phyloP scores from a whole-genome alignment of 495 filamentous ascomycete species.

The Penicillium mononematosum region DNA sequence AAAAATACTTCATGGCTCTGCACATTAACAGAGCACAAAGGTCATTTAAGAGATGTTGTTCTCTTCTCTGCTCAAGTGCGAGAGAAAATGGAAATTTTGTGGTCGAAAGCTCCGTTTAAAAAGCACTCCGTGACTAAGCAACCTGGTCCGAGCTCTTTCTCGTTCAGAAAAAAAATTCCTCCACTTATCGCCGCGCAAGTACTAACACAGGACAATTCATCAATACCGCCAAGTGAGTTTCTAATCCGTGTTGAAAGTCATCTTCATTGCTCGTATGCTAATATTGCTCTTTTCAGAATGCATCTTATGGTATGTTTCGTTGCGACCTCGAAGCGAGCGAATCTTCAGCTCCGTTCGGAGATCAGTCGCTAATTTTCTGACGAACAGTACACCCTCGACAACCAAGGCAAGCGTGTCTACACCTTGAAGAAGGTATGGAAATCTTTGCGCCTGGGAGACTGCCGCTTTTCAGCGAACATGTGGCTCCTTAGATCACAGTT shows the following conservation, averaged over 20 bases:
- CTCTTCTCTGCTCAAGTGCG: constrained; percentile 11
- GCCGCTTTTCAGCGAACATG: not conserved
- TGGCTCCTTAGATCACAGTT: not conserved
- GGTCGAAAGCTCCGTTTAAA: constrained; percentile 28
- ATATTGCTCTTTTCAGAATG: constrained; percentile 38
- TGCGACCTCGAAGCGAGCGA: constrained; percentile 6
- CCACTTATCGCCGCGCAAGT: constrained; percentile 17
- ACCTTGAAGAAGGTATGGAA: constrained; percentile 54
- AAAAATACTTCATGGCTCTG: constrained; percentile 5
- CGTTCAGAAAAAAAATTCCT: constrained; percentile 40
- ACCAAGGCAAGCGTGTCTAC: constrained; percentile 80
- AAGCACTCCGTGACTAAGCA: constrained; percentile 37
- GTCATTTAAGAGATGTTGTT: constrained; percentile 8
- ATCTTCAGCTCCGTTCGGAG: constrained; percentile 1
- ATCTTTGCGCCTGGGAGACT: not conserved
- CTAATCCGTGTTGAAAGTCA: not conserved
- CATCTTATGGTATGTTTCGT: constrained; percentile 52
- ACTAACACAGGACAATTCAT: constrained; percentile 14
- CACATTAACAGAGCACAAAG: constrained; percentile 1
- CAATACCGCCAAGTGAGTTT: constrained; percentile 36
- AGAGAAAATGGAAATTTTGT: constrained; percentile 27
- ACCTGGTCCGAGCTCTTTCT: constrained; percentile 19
- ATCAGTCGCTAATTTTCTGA: constrained; percentile 16
- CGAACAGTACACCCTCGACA: constrained; percentile 69
- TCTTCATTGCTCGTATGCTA: constrained; percentile 11